These are phyloP conservation scores for Cydonia oblonga DNA, from an alignment of 331 rosid species.

Conservation along the genomic window DNA sequence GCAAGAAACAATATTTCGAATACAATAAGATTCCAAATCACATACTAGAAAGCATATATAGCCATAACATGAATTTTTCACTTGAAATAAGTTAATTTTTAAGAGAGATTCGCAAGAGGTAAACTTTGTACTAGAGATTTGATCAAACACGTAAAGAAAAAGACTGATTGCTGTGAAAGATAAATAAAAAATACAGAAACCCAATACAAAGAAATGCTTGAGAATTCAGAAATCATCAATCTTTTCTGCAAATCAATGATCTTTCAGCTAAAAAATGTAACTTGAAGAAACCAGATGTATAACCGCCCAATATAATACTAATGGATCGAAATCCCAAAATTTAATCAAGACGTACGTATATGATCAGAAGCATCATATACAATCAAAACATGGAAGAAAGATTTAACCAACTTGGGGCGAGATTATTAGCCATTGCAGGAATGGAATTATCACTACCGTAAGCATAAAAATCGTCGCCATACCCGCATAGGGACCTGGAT, in stretches of 20 bases:
- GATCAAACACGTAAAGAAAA: too few species aligned
- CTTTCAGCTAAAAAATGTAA: constrained; percentile 17
- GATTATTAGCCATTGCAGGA: constrained; percentile 31
- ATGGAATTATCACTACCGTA: too few species aligned
- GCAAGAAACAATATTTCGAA: not conserved
- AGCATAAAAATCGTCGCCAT: too few species aligned
- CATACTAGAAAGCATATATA: constrained; percentile 1
- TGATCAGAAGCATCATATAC: not conserved
- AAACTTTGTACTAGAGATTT: too few species aligned
- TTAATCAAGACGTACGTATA: not conserved
- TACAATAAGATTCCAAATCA: constrained; percentile 12
- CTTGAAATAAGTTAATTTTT: too few species aligned
- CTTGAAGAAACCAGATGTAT: constrained; percentile 6
- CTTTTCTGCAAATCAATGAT: constrained; percentile 20
- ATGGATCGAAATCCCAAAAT: not conserved
- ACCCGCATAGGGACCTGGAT: too few species aligned
- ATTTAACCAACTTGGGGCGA: constrained; percentile 37
- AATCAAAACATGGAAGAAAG: not conserved
- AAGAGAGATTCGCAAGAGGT: too few species aligned
- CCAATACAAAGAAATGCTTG: not conserved
- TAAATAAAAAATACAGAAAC: not conserved
- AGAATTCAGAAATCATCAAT: not conserved
- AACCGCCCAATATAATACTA: not conserved
- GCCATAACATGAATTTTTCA: not conserved
- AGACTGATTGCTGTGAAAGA: not conserved